Evolutionary conservation across 1,284 basidiomycete species (phyloP).

Genomic region (Leccinum angustisporum): DNA sequence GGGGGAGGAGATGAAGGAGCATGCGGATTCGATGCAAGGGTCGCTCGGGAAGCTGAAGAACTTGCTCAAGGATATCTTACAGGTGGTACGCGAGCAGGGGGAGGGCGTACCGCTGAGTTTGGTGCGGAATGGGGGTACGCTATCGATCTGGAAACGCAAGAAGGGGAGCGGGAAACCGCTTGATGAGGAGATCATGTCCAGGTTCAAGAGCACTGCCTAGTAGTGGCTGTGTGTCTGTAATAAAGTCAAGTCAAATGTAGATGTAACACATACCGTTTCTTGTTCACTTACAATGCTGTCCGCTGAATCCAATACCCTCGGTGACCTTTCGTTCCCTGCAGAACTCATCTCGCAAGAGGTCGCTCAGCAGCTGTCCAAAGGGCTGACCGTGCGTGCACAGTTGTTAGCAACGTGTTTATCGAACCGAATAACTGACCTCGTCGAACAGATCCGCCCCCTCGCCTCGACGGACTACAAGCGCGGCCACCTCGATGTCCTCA

Average conservation of each 20-base stretch:
- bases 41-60: constrained; percentile 30
- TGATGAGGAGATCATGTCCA: constrained; percentile 23
- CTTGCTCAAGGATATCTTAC: constrained; percentile 24
- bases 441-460: constrained; percentile 81
- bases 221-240: constrained; percentile 14
- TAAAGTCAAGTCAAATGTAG: not conserved
- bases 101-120: constrained; percentile 29
- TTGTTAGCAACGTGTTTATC: not conserved
- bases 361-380: constrained; percentile 52
- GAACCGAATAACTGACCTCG: not conserved
- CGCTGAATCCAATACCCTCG: constrained; percentile 40
- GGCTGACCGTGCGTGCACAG: constrained; percentile 38
- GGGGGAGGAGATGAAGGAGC: constrained; percentile 23
- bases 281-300: constrained; percentile 12
- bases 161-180: constrained; percentile 23
- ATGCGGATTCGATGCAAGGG: constrained; percentile 21
- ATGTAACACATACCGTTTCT: not conserved
- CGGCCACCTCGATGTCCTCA: constrained; percentile 82
- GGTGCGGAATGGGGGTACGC: constrained; percentile 22
- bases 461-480: constrained; percentile 83
- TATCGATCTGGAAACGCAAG: constrained; percentile 28
- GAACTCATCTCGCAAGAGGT: constrained; percentile 66
- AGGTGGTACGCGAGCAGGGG: constrained; percentile 28
- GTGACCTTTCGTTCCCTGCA: constrained; percentile 76
- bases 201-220: constrained; percentile 12